phyloP scores from a whole-genome alignment of 169 alveolate species.

The Plasmodium gonderi region DNA sequence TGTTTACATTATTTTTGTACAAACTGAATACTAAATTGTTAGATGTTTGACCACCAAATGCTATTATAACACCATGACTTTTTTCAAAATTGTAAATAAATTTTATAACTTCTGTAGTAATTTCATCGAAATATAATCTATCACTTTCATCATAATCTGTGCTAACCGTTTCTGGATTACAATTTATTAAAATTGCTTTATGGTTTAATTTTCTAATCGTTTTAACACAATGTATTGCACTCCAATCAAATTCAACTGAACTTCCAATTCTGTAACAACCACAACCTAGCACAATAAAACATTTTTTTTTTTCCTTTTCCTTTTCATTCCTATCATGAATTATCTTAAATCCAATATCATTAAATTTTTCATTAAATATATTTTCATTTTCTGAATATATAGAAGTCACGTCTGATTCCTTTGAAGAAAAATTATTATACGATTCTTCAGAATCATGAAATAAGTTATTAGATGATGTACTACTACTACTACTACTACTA shows the following conservation, averaged over 20 bases:
- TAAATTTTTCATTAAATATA: conserved; percentile 52
- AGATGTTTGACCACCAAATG: conserved; percentile 93
- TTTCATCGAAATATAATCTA: conserved; percentile 88
- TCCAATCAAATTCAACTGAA: conserved; percentile 92
- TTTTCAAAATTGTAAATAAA: conserved; percentile 83
- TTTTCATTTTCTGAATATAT: conserved; percentile 30
- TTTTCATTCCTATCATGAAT: conserved; percentile 63
- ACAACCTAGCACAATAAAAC: conserved; percentile 88
- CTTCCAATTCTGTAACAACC: conserved; percentile 91
- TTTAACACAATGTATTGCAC: conserved; percentile 88
- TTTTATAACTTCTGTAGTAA: conserved; percentile 83
- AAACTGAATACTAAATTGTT: conserved; percentile 87
- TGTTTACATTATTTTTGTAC: conserved; percentile 78
- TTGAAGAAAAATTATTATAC: conserved; percentile 11
- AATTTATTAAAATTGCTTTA: conserved; percentile 85
- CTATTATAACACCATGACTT: conserved; percentile 85
- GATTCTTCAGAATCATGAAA: background rate
- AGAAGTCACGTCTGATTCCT: conserved; percentile 15
- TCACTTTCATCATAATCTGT: conserved; percentile 92
- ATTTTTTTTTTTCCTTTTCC: conserved; percentile 28
- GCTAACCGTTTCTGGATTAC: conserved; percentile 93
- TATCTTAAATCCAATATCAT: conserved; percentile 59
- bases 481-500: too few species aligned
- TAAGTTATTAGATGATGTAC: background rate
- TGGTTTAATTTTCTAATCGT: conserved; percentile 83